phyloP scores from a whole-genome alignment of 192 early-diverging fungal species.

The Mortierella hygrophila region DNA sequence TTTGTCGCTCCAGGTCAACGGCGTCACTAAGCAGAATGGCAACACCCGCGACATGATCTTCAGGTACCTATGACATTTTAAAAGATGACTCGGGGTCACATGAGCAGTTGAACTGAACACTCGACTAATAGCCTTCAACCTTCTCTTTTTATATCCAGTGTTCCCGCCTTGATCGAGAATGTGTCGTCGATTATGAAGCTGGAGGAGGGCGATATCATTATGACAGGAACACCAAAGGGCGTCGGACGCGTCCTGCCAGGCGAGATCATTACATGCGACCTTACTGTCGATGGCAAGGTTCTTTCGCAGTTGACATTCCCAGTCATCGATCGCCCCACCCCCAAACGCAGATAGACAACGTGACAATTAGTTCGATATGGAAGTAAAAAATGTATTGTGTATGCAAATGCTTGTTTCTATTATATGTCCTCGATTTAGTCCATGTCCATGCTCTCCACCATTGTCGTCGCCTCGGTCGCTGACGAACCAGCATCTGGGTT shows the following conservation, averaged over 20 bases:
- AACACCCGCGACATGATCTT: constrained; percentile 94
- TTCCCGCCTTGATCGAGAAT: constrained; percentile 85
- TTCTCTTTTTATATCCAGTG: constrained; percentile 44
- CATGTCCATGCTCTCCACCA: constrained; percentile 54
- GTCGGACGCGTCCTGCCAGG: constrained; percentile 85
- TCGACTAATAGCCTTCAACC: background rate
- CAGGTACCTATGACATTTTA: constrained; percentile 58
- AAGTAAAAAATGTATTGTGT: constrained; percentile 1
- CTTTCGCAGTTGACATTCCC: constrained; percentile 61
- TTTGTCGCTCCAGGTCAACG: constrained; percentile 85
- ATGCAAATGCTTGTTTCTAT: background rate
- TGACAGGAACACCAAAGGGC: constrained; percentile 93
- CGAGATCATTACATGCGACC: constrained; percentile 81
- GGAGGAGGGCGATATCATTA: constrained; percentile 89
- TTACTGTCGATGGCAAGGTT: constrained; percentile 57
- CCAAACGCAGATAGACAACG: background rate
- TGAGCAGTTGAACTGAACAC: background rate
- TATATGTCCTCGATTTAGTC: constrained; percentile 18
- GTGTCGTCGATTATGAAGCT: constrained; percentile 90
- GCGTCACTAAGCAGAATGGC: constrained; percentile 83
- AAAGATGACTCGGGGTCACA: background rate
- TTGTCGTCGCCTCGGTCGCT: constrained; percentile 14
- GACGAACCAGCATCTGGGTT: constrained; percentile 43
- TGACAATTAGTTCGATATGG: background rate
- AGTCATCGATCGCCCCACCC: constrained; percentile 52